A percentile compares a stretch with the other conserved stretches of the same genome.
Conservation (phyloP, 768 basidiomycete species). For the Daedalea quercina region DNA sequence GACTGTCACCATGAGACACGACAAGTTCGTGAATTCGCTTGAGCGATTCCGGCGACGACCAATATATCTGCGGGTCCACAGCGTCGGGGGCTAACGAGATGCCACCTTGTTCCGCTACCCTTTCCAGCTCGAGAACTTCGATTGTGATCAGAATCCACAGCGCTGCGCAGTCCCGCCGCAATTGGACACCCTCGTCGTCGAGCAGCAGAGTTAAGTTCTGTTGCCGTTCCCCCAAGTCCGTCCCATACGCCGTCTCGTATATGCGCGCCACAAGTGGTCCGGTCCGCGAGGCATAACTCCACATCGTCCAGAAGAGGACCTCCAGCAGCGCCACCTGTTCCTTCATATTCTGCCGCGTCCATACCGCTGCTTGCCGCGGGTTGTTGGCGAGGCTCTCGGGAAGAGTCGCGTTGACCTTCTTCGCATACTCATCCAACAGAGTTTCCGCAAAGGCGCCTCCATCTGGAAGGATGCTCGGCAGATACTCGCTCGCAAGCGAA, state of each 20-base stretch:
- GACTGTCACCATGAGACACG: constrained; percentile 48
- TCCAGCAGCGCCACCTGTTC: constrained; percentile 82
- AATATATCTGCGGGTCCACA: constrained; percentile 44
- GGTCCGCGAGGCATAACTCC: constrained; percentile 61
- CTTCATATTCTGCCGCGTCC: constrained; percentile 68
- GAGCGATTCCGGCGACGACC: constrained; percentile 55
- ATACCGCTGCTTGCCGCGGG: constrained; percentile 52
- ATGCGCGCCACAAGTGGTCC: constrained; percentile 58
- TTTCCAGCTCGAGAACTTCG: constrained; percentile 78
- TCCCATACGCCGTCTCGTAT: constrained; percentile 56
- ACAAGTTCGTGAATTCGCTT: constrained; percentile 64
- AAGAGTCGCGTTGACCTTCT: constrained; percentile 42
- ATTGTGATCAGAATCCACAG: constrained; percentile 76
- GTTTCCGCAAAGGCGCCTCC: constrained; percentile 53
- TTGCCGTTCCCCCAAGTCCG: constrained; percentile 60
- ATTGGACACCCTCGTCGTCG: constrained; percentile 65
- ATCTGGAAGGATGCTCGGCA: constrained; percentile 60
- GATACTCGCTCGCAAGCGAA: constrained; percentile 42
- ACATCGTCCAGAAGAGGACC: constrained; percentile 86
- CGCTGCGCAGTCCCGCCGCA: constrained; percentile 61
- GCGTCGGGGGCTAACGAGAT: constrained; percentile 50
- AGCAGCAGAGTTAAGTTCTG: constrained; percentile 56
- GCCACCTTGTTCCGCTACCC: constrained; percentile 42
- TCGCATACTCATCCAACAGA: constrained; percentile 55
- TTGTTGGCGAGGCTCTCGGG: constrained; percentile 38